Evolutionary conservation across 352 stramenopile genomes (phyloP).

Genomic region (Peronosclerospora sorghi): DNA sequence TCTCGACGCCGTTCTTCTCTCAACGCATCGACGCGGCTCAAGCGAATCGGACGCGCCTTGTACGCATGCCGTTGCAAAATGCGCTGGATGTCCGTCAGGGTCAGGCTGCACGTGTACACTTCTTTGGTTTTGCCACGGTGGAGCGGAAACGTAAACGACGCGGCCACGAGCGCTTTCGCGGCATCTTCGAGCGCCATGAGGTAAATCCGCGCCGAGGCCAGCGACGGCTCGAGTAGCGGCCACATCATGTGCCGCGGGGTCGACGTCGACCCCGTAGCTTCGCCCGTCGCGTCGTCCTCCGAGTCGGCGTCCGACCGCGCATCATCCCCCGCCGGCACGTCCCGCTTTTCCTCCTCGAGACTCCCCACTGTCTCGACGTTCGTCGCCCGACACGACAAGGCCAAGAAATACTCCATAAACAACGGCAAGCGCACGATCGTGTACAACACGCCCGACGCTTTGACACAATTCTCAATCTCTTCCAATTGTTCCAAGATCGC

Average conservation of each 20-base stretch:
- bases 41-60: constrained; percentile 24
- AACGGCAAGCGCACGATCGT: constrained; percentile 54
- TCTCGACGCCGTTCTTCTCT: constrained; percentile 23
- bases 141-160: constrained; percentile 45
- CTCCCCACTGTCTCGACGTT: constrained; percentile 4
- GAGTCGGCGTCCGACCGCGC: not conserved
- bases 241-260: constrained; percentile 23
- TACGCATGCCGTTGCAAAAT: constrained; percentile 27
- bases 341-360: constrained; percentile 23
- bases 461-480: constrained; percentile 52
- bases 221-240: constrained; percentile 29
- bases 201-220: constrained; percentile 34
- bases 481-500: constrained; percentile 39
- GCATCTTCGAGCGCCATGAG: constrained; percentile 45
- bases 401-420: constrained; percentile 76
- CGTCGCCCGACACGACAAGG: constrained; percentile 24
- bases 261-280: constrained; percentile 6
- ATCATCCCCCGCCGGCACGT: constrained; percentile 1
- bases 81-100: constrained; percentile 35
- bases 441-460: constrained; percentile 43
- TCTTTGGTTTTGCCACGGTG: constrained; percentile 30
- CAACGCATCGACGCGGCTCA: constrained; percentile 34
- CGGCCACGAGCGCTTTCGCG: constrained; percentile 37
- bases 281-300: constrained; percentile 8
- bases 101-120: constrained; percentile 36